Conservation (phyloP, 129 eudicot genomes). For the Apium graveolens region DNA sequence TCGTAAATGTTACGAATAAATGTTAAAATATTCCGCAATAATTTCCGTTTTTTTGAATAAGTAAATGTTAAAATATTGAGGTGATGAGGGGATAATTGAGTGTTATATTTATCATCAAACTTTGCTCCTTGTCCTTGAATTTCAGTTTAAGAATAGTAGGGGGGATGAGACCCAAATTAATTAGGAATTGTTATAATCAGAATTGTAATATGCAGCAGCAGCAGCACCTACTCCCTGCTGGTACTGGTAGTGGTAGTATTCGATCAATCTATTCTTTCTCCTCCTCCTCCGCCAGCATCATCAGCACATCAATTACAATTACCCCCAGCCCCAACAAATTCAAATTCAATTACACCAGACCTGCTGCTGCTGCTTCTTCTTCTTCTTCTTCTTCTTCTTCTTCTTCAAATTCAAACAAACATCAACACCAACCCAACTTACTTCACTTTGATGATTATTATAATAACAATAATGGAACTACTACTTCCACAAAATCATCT, state of each 20-base stretch:
- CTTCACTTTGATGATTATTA: not conserved
- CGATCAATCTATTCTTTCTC: not conserved
- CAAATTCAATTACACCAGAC: not conserved
- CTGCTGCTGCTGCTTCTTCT: not conserved
- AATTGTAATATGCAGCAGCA: not conserved
- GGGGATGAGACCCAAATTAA: not conserved
- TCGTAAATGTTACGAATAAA: too few species aligned
- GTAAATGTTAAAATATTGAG: too few species aligned
- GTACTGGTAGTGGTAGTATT: too few species aligned
- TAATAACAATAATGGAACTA: too few species aligned
- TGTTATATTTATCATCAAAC: too few species aligned
- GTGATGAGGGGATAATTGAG: too few species aligned
- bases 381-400: not conserved
- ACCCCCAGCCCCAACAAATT: not conserved
- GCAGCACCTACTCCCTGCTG: not conserved
- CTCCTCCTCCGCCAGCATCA: too few species aligned
- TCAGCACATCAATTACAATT: not conserved
- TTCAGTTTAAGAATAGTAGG: not conserved
- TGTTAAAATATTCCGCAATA: too few species aligned
- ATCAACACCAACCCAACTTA: not conserved
- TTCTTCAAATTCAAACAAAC: too few species aligned
- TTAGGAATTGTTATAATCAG: not conserved
- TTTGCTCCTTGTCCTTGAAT: not conserved
- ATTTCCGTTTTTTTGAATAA: too few species aligned
- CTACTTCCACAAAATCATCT: not conserved